Conservation (phyloP, 2,329 filamentous ascomycete genomes). For the Aspergillus felis region DNA sequence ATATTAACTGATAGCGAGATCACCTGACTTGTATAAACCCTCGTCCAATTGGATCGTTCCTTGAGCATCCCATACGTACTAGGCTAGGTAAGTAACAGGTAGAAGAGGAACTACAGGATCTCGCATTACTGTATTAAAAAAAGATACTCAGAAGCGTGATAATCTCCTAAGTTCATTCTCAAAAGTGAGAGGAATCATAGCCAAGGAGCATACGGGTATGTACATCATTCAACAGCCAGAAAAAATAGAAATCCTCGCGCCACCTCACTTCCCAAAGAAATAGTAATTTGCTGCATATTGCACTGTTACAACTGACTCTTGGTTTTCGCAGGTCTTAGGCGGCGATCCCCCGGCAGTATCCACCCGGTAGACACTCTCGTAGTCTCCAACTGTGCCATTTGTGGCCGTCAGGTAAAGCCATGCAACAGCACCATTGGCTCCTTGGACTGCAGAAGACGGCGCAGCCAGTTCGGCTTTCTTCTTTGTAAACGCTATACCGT, state of each 20-base stretch:
- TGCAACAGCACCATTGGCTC: constrained; percentile 64
- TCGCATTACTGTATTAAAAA: constrained; percentile 11
- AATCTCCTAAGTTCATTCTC: neutral
- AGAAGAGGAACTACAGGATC: neutral
- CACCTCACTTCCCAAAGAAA: constrained; percentile 45
- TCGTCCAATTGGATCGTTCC: constrained; percentile 13
- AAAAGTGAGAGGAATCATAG: neutral
- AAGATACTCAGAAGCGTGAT: neutral
- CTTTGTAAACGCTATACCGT: constrained; percentile 58
- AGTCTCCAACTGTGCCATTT: constrained; percentile 55
- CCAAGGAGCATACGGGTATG: neutral
- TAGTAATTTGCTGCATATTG: constrained; percentile 80
- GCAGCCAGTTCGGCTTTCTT: constrained; percentile 62
- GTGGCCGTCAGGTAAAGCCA: constrained; percentile 69
- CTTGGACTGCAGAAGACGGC: constrained; percentile 57
- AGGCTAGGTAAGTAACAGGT: neutral
- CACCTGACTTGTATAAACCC: constrained; percentile 28
- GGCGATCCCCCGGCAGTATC: constrained; percentile 77
- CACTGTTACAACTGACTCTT: constrained; percentile 62
- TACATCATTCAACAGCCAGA: constrained; percentile 1
- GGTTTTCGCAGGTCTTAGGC: constrained; percentile 67
- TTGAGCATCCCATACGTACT: neutral
- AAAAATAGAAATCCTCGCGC: neutral
- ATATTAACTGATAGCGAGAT: constrained; percentile 13
- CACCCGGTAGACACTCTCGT: constrained; percentile 76